Evolutionary conservation across 306 rosid genomes (phyloP).

Genomic region (Mimosa bimucronata): DNA sequence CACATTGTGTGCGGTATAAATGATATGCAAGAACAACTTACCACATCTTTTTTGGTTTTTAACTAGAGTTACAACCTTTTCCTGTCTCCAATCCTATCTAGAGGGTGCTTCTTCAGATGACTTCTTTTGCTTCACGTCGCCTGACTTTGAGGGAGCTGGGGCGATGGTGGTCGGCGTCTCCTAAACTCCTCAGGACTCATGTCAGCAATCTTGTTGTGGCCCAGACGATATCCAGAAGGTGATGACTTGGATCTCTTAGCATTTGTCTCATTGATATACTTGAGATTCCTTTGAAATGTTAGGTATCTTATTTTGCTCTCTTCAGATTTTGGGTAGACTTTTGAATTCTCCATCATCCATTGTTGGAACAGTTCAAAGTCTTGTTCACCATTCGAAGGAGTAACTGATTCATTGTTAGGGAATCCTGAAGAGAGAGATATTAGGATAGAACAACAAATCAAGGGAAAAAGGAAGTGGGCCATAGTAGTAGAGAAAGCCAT

Average conservation of each 20-base stretch:
- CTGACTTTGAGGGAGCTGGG: too few relatives aligned
- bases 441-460: too few relatives aligned
- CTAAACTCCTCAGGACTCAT: slow-evolving; percentile 55
- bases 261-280: slow-evolving; percentile 42
- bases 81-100: slow-evolving; percentile 58
- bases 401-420: too few relatives aligned
- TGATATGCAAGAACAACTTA: neutral
- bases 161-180: neutral
- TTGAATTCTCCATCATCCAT: too few relatives aligned
- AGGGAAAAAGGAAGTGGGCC: too few relatives aligned
- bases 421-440: too few relatives aligned
- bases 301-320: slow-evolving; percentile 32
- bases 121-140: too few relatives aligned
- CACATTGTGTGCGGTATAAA: too few relatives aligned
- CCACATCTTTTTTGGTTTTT: slow-evolving; percentile 55
- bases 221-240: slow-evolving; percentile 27
- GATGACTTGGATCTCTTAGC: slow-evolving; percentile 32
- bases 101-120: slow-evolving; percentile 22
- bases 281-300: too few relatives aligned
- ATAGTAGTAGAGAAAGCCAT: too few relatives aligned
- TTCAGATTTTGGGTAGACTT: slow-evolving; percentile 6
- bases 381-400: too few relatives aligned
- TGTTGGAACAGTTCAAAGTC: too few relatives aligned
- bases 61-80: slow-evolving; percentile 46
- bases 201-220: slow-evolving; percentile 59